These are phyloP conservation scores for Rhodotorula sp. DNA, from an alignment of 1,284 basidiomycete genomes.

Conservation along the genomic window DNA sequence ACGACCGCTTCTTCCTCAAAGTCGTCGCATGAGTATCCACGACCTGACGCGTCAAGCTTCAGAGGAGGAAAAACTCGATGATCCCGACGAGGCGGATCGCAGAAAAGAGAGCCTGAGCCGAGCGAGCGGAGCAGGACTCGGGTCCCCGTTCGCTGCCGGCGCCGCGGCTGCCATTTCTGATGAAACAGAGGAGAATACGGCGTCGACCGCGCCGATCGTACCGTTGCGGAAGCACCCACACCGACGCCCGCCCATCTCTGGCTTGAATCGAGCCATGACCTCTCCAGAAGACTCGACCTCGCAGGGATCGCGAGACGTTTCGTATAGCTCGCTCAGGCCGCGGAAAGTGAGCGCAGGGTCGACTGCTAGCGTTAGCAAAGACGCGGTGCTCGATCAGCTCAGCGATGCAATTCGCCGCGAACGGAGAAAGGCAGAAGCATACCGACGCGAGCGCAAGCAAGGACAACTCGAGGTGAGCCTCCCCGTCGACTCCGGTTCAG, in stretches of 20 bases:
- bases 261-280: slow-evolving; percentile 5
- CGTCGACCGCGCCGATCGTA: neutral
- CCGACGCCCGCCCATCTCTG: slow-evolving; percentile 14
- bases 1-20: neutral
- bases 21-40: neutral
- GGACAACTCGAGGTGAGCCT: slow-evolving; percentile 12
- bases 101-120: slow-evolving; percentile 13
- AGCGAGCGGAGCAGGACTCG: slow-evolving; percentile 4
- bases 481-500: no score
- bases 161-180: no score
- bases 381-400: slow-evolving; percentile 17
- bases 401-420: slow-evolving; percentile 22
- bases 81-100: neutral
- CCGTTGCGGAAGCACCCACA: neutral
- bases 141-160: neutral
- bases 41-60: slow-evolving; percentile 9
- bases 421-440: slow-evolving; percentile 17
- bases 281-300: neutral
- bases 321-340: neutral
- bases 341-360: slow-evolving; percentile 5
- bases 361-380: slow-evolving; percentile 22
- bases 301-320: neutral
- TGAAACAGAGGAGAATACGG: no score
- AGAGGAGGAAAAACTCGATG: slow-evolving; percentile 7
- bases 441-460: slow-evolving; percentile 9